Evolutionary conservation across 2,329 filamentous ascomycete genomes (phyloP).

Genomic region (Cordyceps tenuipes): DNA sequence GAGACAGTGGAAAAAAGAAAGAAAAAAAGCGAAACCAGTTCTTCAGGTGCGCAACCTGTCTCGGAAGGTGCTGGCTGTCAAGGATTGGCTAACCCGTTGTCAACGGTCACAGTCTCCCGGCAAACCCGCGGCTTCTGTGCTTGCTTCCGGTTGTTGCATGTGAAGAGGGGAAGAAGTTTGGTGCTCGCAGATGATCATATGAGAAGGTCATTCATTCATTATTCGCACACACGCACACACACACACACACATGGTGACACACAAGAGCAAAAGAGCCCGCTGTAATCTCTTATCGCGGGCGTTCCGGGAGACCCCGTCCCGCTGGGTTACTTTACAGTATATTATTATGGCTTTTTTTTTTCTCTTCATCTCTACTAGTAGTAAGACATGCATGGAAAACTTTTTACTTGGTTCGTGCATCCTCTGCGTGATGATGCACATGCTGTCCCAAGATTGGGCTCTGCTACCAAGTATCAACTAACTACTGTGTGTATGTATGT

Average conservation of each 20-base stretch:
- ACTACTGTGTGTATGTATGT: too few species aligned
- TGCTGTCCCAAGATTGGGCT: neutral
- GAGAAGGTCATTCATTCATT: neutral
- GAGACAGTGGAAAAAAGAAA: too few species aligned
- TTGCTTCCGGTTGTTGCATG: neutral
- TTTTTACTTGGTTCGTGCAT: neutral
- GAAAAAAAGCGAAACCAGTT: neutral
- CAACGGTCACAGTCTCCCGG: neutral
- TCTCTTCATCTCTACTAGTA: neutral
- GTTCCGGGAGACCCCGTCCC: neutral
- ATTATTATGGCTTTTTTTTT: neutral
- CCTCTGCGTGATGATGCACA: neutral
- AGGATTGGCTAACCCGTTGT: neutral
- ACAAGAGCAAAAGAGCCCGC: neutral
- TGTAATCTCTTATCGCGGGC: neutral
- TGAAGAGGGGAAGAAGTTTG: neutral
- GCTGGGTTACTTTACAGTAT: neutral
- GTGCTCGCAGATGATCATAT: neutral
- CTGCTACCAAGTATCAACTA: too few species aligned
- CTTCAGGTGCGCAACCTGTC: neutral
- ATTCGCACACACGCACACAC: too few species aligned
- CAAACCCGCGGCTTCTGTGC: neutral
- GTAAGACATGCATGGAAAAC: conserved; percentile 1
- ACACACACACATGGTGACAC: neutral
- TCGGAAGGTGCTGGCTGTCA: neutral